Evolutionary conservation across 2,329 filamentous ascomycete genomes (phyloP), one percentile per base, ranked within the genome.

Genomic region (Epichloe hybrida): DNA sequence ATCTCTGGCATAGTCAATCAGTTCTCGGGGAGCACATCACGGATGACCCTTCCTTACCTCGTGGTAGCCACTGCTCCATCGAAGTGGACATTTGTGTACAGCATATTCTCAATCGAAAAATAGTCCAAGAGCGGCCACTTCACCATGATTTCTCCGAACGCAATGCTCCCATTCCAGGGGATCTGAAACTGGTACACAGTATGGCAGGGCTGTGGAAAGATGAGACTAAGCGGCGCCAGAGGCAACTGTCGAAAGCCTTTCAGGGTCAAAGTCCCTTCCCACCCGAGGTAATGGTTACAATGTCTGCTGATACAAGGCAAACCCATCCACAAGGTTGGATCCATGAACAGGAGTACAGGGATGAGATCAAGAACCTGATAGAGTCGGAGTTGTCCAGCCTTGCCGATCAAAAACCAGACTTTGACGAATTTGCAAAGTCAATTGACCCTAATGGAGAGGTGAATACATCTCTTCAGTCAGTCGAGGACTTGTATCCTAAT

Each of bases 171-270:
- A 65, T 84, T 20, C 71, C 79, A 0, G 66, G 74, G 0, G 81
- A 87, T 56, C 72, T 90, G 61, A 95, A 94, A 61, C 74, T 95
- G 11, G 90, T 98, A 5, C 83, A 88, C 61, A 98, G 93, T 56
- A 91, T 98, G 86, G 89, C 88, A 50, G 86, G 87, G 0, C 69
- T 98, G 3, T 98, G 93, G 93, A 83, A 82, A 62, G 88, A 95
- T 58, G 93, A 97, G 65, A 88, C 84, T 0, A 81, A 81, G 52
- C 79, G 90, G 43, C 79, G 90, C 35, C 91, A 86, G 65, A 74
- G 77, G 46, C 79, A 78, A 44, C 83, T 91, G 77, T 77, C 80
- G 2, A 72, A 84, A 45, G 69, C 69, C 5, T 73, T 80, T 55
- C 75, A 80, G 35, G 79, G 74, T 5, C 87, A 80, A 59, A 91